Base-by-base conservation (phyloP, 352 stramenopile species). In the Globisporangium takayamanum region DNA sequence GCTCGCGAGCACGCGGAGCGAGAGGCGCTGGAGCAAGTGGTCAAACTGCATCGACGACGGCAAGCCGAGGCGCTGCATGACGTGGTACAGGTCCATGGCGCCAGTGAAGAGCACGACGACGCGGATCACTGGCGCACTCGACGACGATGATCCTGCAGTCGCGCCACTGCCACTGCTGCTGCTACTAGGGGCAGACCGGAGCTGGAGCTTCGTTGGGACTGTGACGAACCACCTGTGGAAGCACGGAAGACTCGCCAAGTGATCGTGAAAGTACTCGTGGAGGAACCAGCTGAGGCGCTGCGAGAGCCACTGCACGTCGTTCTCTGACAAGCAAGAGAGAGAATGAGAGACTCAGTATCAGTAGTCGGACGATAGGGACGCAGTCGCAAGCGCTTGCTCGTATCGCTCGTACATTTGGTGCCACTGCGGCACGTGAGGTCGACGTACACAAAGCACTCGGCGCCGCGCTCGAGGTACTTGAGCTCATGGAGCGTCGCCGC, bases 191-290 rank as follows among this genome's bases (percentile, higher is more conserved):
- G 70, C 66, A 16, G 69, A 64, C 1, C 74, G 76, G 16, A 83
- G 56, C 53, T 87, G 79, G 5, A 70, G 53, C 57, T 87, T 87
- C 41, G 73, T 67, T 2, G 77, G 76, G 16, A 84, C 37, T 26
- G 76, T 80, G 53, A 87, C 66, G 48, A 91, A 87, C 72, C 71
- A 87, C 37, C 77, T 84, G 63, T 80, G 71, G 53, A 87, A 84
- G 41, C 69, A 84, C 1, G 80, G 79, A 15, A 91, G 50, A 6
- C 63, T 64, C 50, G 86, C 68, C 5, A 91, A 60, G 36, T 89
- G 76, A 16, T 87, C 80, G 16, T 61, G 55, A 36, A 85, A 82
- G 64, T 61, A 81, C 18, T 78, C 64, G 25, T 81, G 66, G 26
- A 90, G 62, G 44, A 89, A 76, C 73, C 73, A 87, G 16, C 66